These are phyloP conservation scores for barley (Hordeum vulgare) DNA, from an alignment of 176 grass and related monocot genomes.

Conservation along the genomic window DNA sequence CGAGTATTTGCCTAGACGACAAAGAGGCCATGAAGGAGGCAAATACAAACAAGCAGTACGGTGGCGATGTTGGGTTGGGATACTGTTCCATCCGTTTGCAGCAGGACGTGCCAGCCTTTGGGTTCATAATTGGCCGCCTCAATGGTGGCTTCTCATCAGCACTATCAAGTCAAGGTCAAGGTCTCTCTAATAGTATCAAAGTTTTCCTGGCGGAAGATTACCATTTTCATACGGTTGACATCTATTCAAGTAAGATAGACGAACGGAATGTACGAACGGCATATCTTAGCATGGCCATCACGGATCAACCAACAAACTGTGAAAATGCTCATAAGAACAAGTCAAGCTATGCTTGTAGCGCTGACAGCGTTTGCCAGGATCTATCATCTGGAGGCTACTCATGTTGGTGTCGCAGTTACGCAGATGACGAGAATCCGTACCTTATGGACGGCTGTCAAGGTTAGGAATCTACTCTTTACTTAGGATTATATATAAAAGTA, in stretches of 20 bases:
- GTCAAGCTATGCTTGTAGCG: not conserved
- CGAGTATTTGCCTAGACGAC: not conserved
- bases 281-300: not conserved
- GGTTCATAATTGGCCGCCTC: not conserved
- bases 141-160: not conserved
- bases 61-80: not conserved
- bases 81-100: not conserved
- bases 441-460: not conserved
- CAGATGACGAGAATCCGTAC: not conserved
- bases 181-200: not conserved
- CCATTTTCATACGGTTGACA: rapidly evolving
- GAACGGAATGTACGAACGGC: rapidly evolving
- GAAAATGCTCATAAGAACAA: not conserved
- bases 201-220: not conserved
- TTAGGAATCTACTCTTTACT: not conserved
- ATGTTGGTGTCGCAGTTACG: rapidly evolving
- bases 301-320: slow-evolving; percentile 26
- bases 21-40: not conserved
- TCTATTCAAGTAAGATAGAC: not conserved
- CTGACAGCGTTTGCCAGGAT: not conserved
- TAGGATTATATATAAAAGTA: not conserved
- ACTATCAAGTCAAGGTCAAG: not conserved
- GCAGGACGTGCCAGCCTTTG: not conserved
- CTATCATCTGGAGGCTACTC: not conserved
- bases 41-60: not conserved